These are phyloP conservation scores for Hypoxylon perforatum DNA, from an alignment of 495 filamentous ascomycete genomes.

Conservation along the genomic window DNA sequence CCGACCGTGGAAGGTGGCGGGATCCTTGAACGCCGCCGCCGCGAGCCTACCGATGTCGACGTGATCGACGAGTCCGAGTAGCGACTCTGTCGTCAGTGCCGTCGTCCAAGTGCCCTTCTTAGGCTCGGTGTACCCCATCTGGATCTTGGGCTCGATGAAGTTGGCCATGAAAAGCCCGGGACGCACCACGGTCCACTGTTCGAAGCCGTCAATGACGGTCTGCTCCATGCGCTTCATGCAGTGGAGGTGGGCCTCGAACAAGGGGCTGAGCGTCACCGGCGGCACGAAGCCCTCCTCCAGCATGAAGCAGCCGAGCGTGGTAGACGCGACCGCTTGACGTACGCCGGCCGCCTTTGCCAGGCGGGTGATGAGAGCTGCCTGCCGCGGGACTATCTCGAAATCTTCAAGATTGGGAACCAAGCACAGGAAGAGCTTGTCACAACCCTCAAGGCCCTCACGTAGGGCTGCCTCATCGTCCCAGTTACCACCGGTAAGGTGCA, in stretches of 20 bases:
- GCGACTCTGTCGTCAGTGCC: conserved; percentile 37
- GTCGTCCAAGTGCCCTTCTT: conserved; percentile 44
- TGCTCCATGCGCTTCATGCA: conserved; percentile 55
- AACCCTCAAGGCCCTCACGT: conserved; percentile 48
- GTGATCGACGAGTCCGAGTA: conserved; percentile 56
- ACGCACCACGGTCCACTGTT: conserved; percentile 57
- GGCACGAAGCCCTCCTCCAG: too few species aligned
- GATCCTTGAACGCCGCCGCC: conserved; percentile 53
- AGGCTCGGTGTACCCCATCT: conserved; percentile 48
- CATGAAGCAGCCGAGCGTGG: conserved; percentile 49
- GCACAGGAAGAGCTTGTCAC: conserved; percentile 58
- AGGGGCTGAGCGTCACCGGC: conserved; percentile 42
- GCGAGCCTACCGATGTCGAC: conserved; percentile 58
- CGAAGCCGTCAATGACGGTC: conserved; percentile 52
- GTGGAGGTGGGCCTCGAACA: conserved; percentile 11
- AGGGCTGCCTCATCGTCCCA: conserved; percentile 54
- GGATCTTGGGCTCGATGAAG: conserved; percentile 52
- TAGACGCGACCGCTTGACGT: conserved; percentile 50
- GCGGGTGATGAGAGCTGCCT: conserved; percentile 49
- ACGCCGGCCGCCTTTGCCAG: conserved; percentile 54
- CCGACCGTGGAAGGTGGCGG: conserved; percentile 46
- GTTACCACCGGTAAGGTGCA: conserved; percentile 49
- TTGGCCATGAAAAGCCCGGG: conserved; percentile 65
- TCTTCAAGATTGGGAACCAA: conserved; percentile 48
- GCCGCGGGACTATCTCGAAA: conserved; percentile 12